These are phyloP conservation scores for Carex scoparia DNA, from an alignment of 176 grass and related monocot genomes.

Conservation along the genomic window DNA sequence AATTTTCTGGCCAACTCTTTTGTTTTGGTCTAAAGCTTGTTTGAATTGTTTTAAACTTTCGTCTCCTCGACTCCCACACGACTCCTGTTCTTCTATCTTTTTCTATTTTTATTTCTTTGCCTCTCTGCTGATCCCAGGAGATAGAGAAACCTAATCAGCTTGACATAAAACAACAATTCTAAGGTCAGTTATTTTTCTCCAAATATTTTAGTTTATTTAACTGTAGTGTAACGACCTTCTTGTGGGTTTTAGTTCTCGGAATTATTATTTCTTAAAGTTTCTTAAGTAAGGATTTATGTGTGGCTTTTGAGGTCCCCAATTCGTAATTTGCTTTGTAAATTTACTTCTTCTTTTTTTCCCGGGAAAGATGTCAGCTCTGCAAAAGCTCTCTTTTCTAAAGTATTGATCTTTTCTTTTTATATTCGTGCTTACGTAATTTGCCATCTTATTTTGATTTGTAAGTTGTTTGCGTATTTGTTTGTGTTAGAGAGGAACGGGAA, in stretches of 20 bases:
- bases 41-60: background rate
- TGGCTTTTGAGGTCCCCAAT: slow-evolving; percentile 15
- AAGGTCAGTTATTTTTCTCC: slow-evolving; percentile 11
- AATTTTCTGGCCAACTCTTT: slow-evolving; percentile 15
- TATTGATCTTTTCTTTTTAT: background rate
- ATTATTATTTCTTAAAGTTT: background rate
- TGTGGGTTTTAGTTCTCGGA: background rate
- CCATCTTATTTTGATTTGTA: too few relatives aligned
- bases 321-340: background rate
- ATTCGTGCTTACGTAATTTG: background rate
- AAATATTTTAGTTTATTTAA: background rate
- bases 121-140: slow-evolving; percentile 5
- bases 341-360: background rate
- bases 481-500: too few relatives aligned
- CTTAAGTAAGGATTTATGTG: background rate
- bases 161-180: background rate
- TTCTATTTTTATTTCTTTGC: background rate
- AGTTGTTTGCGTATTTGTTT: too few relatives aligned
- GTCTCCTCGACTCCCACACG: background rate
- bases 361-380: slow-evolving; percentile 21
- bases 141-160: background rate
- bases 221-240: background rate
- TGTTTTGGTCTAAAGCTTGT: slow-evolving; percentile 22
- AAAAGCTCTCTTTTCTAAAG: slow-evolving; percentile 8
- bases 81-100: slow-evolving; percentile 18